Base-by-base conservation (phyloP, 2,329 filamentous ascomycete species). In the Cytospora chrysosperma region DNA sequence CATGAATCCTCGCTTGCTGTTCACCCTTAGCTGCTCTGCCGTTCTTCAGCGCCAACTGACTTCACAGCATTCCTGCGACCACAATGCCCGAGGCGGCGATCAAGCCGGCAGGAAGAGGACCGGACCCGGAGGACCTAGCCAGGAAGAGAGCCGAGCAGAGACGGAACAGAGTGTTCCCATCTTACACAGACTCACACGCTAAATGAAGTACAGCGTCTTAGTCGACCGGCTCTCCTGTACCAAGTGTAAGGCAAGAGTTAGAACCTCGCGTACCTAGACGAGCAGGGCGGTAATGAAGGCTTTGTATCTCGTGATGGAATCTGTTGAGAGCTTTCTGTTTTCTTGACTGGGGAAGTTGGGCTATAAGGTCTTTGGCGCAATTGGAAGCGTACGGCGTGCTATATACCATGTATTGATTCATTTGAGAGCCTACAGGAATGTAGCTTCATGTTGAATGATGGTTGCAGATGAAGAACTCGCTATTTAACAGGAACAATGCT, bases 71-170 rank as follows among this genome's bases (percentile, higher is more conserved):
- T 2, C 79, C 81, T 1, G 74, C 79, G 28, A 77, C 77, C 6
- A 76, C 75, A 21, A 74, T 84, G 32, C 81, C 81, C 10, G 69
- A 72, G 9, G 74, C 78, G 26, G 79, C 78, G 15, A 81, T 81
- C 56, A 81, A 77, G 52, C 81, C 80, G 21, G 77, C 76, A 27
- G 73, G 75, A 13, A 62, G 60, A 19, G 78, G 81, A 2, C 76
- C 77, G n/a, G 75, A 76, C 21, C 78, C 81, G 3, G 82, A 84
- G 70, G 77, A 81, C 59, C 71, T 77, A 17, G 69, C 75, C 15
- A 72, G 70, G 63, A 76, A 73, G 66, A 74, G 73, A 64, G 71
- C 70, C 2, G 72, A 71, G 52, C 70, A 76, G 66, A 68, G 68
- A 51, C 74, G 72, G 56, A 67, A 67, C 37, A 67, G 69, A 12